Evolutionary conservation across 1,284 basidiomycete species (phyloP), one percentile per base, ranked within the genome.

Genomic region (Cerrena zonata): DNA sequence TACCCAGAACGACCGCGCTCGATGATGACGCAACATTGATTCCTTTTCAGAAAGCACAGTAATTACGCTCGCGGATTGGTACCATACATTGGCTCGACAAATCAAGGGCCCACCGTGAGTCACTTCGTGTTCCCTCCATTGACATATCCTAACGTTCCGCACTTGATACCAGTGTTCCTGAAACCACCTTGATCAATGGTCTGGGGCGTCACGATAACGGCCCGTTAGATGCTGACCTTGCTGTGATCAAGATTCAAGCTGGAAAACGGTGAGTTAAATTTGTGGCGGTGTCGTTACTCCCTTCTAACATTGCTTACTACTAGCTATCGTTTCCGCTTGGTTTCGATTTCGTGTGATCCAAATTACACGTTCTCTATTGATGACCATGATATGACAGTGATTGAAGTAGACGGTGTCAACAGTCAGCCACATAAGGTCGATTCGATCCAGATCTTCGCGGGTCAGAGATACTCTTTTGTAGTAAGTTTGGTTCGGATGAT

Each of bases 161-260:
- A 41, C n/a, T 41, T 41, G 15, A 25, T 23, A 39, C 12, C 49
- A 51, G 58, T n/a, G 12, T 24, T 2, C 24, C 58, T 13, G 53
- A 57, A 25, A 47, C 73, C 0, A 77, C 74, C 1, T 60, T 82
- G 2, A 77, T 84, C 61, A 84, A 84, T 48, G 74, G 75, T 3
- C 58, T 65, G 23, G 75, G 75, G 3, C 62, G 68, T 4, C 67
- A 54, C 49, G 7, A 34, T 15, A 10, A 21, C 2, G 62, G 61
- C 5, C 54, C 57, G 3, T 45, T 61, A 10, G 49, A 53, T 58
- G 59, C n/a, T 11, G 52, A 60, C 3, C 55, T 72, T 23, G 57
- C 70, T 1, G 64, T 72, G 0, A 61, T 73, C 49, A 64, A 48
- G 18, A 67, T 69, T 12, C 49, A 50, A 2, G 18, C 49, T 19